Evolutionary conservation across 768 basidiomycete species (phyloP).

Genomic region (Tricholoma sp.): DNA sequence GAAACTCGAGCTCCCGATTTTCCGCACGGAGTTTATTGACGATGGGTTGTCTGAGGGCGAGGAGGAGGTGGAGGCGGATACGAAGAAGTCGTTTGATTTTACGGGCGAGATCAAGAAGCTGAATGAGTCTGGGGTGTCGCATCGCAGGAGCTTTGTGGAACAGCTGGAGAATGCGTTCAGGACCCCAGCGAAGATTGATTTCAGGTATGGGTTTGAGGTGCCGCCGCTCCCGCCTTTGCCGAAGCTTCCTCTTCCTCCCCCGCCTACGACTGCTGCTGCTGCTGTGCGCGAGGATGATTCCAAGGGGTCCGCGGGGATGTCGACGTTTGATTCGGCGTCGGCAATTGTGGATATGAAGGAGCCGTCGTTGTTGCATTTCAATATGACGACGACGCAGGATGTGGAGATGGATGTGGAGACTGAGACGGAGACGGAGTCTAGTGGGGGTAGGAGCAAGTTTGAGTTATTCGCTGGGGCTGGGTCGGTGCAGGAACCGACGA

Average conservation of each 20-base stretch:
- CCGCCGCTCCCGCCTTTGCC: slow-evolving; percentile 51
- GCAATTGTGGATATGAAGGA: slow-evolving; percentile 25
- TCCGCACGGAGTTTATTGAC: slow-evolving; percentile 41
- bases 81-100: slow-evolving; percentile 80
- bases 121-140: slow-evolving; percentile 64
- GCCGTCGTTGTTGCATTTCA: slow-evolving; percentile 20
- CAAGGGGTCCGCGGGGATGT: slow-evolving; percentile 13
- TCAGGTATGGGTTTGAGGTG: slow-evolving; percentile 40
- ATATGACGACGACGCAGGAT: slow-evolving; percentile 9
- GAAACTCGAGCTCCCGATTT: slow-evolving; percentile 27
- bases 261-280: background rate
- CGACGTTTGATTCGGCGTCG: slow-evolving; percentile 9
- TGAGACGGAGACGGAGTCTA: slow-evolving; percentile 3
- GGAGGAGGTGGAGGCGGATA: slow-evolving; percentile 30
- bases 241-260: slow-evolving; percentile 29
- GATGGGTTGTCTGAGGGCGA: slow-evolving; percentile 44
- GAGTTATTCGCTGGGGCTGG: slow-evolving; percentile 18
- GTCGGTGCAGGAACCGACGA: slow-evolving; percentile 29
- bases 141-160: slow-evolving; percentile 74
- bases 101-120: slow-evolving; percentile 71
- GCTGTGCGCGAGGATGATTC: slow-evolving; percentile 7
- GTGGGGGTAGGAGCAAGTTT: slow-evolving; percentile 8
- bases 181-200: slow-evolving; percentile 66
- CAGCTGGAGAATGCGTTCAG: slow-evolving; percentile 78
- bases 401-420: background rate